Base-by-base conservation (phyloP, 495 filamentous ascomycete genomes). In the Aspergillus saccharolyticus region DNA sequence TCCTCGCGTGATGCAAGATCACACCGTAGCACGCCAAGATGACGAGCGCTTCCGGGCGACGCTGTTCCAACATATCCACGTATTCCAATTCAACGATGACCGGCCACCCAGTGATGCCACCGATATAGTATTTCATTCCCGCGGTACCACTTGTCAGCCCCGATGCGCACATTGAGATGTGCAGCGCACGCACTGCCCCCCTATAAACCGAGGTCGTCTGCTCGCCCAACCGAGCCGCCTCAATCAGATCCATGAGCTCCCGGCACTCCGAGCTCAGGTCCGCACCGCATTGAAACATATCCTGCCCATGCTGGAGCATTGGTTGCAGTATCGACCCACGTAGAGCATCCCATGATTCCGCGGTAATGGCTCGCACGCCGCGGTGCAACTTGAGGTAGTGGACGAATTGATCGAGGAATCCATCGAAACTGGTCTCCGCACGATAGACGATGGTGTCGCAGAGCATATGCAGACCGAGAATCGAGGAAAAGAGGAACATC, bases 401-500 rank as follows among this genome's bases (percentile, higher is more conserved):
- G 0, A 74, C 44, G 49, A 78, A 73, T 0, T 69, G 64, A 22
- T 74, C 71, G 1, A 83, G 63, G 19, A 77, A 74, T 0, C 46
- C 44, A 0, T 59, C 54, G 19, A 78, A 77, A 47, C 74, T 64
- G n/a, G 0, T 22, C 22, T 54, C 12, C 9, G 59, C 58, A 6
- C 67, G 62, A 44, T 63, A 66, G 28, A 64, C 44, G 0, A 65
- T 42, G 3, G 64, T 68, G 45, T 83, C 76, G 64, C 67, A 78
- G 30, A 85, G 73, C 24, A 73, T 63, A 42, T 81, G 76, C 10
- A 79, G 52, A 0, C 77, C 79, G 0, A 82, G 48, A 12, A 75
- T 10, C 1, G 67, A 63, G 0, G 80, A 77, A 55, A 83, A 85
- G n/a, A 83, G 47, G 46, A 82, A 77, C 3, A 70, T 53, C 0